These are phyloP conservation scores for Skeletonema marinoi DNA, from an alignment of 108 stramenopile species.

Conservation along the genomic window DNA sequence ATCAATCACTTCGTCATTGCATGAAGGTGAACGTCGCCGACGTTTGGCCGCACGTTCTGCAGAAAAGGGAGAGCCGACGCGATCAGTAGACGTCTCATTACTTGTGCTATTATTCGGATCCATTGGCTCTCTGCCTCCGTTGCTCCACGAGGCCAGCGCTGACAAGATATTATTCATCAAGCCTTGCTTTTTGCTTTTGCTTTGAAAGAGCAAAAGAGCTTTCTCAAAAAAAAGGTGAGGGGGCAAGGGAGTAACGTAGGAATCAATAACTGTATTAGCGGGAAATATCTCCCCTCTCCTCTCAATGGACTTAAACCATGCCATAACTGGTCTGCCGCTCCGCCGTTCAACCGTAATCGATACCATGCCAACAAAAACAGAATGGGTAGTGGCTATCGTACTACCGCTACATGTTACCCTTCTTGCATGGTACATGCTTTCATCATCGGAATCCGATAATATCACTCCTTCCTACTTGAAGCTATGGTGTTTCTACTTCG, in stretches of 20 bases:
- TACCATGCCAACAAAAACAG: not conserved
- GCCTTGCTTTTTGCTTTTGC: too few species aligned
- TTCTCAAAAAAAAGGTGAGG: too few species aligned
- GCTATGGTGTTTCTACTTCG: conserved; percentile 22
- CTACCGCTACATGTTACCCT: conserved; percentile 8
- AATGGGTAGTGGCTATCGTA: not conserved
- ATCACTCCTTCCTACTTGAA: conserved; percentile 4
- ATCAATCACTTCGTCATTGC: not conserved
- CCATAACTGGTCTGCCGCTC: too few species aligned
- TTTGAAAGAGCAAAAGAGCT: too few species aligned
- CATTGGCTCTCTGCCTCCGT: too few species aligned
- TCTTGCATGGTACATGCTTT: conserved; percentile 1
- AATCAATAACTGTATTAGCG: too few species aligned
- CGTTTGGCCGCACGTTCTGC: not conserved
- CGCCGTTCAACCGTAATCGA: too few species aligned
- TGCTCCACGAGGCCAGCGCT: too few species aligned
- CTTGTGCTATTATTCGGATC: not conserved
- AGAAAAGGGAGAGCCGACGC: not conserved
- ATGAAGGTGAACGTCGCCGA: not conserved
- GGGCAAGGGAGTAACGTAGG: too few species aligned
- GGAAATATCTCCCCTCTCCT: too few species aligned
- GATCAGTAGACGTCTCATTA: not conserved
- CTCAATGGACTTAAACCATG: too few species aligned
- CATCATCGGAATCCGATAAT: not conserved
- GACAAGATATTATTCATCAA: too few species aligned